Evolutionary conservation across 352 stramenopile species (phyloP), one percentile per base, ranked within the genome.

Genomic region (Pythium insidiosum): DNA sequence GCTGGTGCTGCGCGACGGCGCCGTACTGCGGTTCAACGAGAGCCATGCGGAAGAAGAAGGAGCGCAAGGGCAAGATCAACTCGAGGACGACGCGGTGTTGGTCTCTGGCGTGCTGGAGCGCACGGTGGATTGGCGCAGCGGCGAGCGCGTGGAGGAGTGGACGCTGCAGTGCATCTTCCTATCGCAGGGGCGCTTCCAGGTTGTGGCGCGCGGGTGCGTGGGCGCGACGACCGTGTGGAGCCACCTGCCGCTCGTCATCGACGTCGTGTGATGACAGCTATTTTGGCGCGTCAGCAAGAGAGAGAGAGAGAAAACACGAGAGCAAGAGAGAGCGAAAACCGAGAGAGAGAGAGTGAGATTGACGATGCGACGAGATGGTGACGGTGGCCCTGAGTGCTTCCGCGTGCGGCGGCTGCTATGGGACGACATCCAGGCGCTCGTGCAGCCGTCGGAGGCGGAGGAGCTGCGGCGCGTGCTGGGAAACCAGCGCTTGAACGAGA

Each of bases 371-470:
- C n/a, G n/a, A n/a, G n/a, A n/a, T n/a, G n/a, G n/a, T n/a, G n/a
- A n/a, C n/a, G n/a, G n/a, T n/a, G n/a, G n/a, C n/a, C n/a, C n/a
- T 25, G 75, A 84, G 35, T 76, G 66, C 36, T 91, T 91, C 39
- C 68, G 78, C 23, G 63, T 88, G 18, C 68, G 75, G 25, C 73
- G 62, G 37, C 56, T 91, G 43, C 50, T 91, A 2, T 91, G 78
- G 78, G 72, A 88, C n/a, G 75, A 91, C 35, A 61, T 91, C 10
- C 63, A 67, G 46, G 51, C 72, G 21, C 58, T 61, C 16, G 58
- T 77, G 5, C 69, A 56, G 16, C 34, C 57, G 23, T 81, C 72
- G 3, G 75, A 91, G 47, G 65, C 74, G 26, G 53, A 76, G 18
- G 78, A 91, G 28, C 57, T 91, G 22, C 72, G 66, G 16, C 62